Evolutionary conservation across 805 yeast species (phyloP), one percentile per base, ranked within the genome.

Genomic region (Schwanniomyces sp.): DNA sequence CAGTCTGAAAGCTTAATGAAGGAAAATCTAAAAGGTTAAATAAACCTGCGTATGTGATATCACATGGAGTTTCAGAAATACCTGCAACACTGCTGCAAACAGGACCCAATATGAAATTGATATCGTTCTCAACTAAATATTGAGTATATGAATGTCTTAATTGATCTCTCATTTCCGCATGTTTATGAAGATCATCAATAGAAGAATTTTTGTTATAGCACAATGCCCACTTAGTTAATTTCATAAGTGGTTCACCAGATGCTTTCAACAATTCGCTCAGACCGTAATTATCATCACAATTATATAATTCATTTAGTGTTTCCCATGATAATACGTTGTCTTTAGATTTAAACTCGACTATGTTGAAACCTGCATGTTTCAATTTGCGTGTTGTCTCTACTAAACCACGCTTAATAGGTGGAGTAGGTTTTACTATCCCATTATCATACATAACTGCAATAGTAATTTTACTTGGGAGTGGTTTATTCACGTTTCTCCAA

Each of bases 341-440:
- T 4, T 4, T 57, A 25, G 81, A 73, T 24, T 70, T 68, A 76
- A 82, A 72, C 43, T 75, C 76, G 40, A 81, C 67, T 8, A 79
- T 70, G 47, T 76, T 78, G 47, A 77, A 82, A 25, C 86, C 84
- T 11, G 74, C 74, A 26, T 60, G 69, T 26, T 59, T 53, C 41
- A 69, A 58, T 12, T 65, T 64, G 26, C 67, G 65, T 5, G 55
- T 57, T 7, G 65, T 66, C 7, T 55, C 56, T 18, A 68, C 57
- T 46, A 82, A 38, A 1, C 78, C 81, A 50, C 85, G 67, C 5
- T 62, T 53, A 16, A 82, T 71, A 8, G 86, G 85, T 1, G 86
- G 86, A 28, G 78, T 78, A 9, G 86, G 85, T 16, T 69, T 66
- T 5, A 76, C 69, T 21, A 65, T 54, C 7, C 74, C 75, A 55